Conservation (phyloP, 139 green algal species). For the Chlamydomonas applanata region DNA sequence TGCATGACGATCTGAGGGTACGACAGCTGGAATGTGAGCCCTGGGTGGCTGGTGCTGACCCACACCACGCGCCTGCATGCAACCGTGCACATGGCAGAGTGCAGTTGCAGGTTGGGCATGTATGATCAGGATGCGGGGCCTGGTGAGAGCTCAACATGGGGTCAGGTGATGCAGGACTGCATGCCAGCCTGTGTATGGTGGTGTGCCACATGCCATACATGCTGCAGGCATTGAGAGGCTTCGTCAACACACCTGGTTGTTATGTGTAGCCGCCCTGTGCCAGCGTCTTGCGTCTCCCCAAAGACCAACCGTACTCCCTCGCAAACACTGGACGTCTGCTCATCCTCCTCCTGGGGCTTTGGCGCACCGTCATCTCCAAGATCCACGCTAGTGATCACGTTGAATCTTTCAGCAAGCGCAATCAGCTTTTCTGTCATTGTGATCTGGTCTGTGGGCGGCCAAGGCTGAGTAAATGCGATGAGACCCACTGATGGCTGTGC, state of each 20-base stretch:
- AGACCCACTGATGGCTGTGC: too few relatives aligned
- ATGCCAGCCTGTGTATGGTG: too few relatives aligned
- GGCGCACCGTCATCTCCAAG: slow-evolving; percentile 10
- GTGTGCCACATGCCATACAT: too few relatives aligned
- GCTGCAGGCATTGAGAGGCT: too few relatives aligned
- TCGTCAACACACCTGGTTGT: slow-evolving; percentile 26
- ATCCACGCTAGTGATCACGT: slow-evolving; percentile 21
- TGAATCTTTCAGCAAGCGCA: slow-evolving; percentile 10
- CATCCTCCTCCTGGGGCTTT: slow-evolving; percentile 16
- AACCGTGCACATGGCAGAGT: neutral
- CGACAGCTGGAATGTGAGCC: slow-evolving; percentile 18
- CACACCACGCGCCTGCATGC: slow-evolving; percentile 37
- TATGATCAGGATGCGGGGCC: too few relatives aligned
- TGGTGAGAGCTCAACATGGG: too few relatives aligned
- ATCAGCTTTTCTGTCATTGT: neutral
- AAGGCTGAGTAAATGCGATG: too few relatives aligned
- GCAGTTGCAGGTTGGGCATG: too few relatives aligned
- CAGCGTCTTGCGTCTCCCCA: slow-evolving; percentile 25
- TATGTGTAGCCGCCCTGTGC: slow-evolving; percentile 28
- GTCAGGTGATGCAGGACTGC: too few relatives aligned
- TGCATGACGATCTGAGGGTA: slow-evolving; percentile 54
- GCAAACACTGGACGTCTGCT: slow-evolving; percentile 28
- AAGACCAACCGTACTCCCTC: slow-evolving; percentile 25
- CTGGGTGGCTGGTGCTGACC: slow-evolving; percentile 16
- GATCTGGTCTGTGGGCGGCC: too few relatives aligned